Base-by-base conservation (phyloP, 331 rosid species). In the Quercus phellos region DNA sequence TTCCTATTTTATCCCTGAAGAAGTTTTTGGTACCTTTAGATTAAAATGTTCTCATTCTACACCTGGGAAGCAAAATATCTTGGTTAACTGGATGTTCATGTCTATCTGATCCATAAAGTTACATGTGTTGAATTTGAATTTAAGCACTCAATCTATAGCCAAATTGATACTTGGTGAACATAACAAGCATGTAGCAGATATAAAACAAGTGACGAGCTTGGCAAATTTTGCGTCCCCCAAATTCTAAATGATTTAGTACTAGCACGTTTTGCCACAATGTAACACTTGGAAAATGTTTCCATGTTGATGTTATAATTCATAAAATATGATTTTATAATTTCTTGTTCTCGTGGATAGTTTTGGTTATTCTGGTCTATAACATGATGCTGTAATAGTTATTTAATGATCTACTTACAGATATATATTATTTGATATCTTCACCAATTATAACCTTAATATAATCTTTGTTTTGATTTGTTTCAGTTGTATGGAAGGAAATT, bases 401-500 rank as follows among this genome's bases (percentile, higher is more conserved):
- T 68, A 22, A 43, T 67, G 59, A 60, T 75, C 26, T 82, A 54
- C 51, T 16, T 54, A 63, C 51, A 11, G 55, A 76, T 43, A 60
- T 50, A 11, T 7, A 55, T 71, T 38, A 35, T 51, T 51, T 69
- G 54, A 78, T 73, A 59, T 72, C 68, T 11, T 61, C 34, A 54
- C 51, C 43, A 17, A 32, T 76, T 79, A 64, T 68, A 68, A 76
- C 51, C 24, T 76, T 74, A 70, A 63, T 51, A 21, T 35, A 64
- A 59, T 27, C 38, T 78, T 83, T 22, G 29, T 12, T 68, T 53
- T 76, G 78, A 69, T 67, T 76, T 77, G 68, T 89, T 81, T 81
- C 96, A 95, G 99, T 87, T 95, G 98, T 85, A 53, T 68, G 85
- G 90, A 93, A 73, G 99, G 99, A 54, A 90, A 88, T 16, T 87